Conservation (phyloP, 2,329 filamentous ascomycete species). For the Trichoderma oligosporum region DNA sequence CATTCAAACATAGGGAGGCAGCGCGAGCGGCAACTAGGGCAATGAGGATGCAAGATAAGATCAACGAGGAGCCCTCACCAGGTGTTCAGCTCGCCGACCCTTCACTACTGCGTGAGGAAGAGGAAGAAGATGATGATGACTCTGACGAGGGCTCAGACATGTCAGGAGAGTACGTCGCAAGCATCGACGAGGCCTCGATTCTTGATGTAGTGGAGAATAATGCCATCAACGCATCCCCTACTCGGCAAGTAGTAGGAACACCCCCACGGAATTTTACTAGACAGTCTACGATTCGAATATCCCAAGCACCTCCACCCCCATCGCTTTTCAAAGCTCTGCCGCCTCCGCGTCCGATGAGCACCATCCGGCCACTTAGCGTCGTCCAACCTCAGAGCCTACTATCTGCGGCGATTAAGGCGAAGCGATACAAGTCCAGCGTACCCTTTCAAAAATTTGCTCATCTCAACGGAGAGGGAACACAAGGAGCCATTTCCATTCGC, state of each 20-base stretch:
- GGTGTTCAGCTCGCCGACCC: conserved; percentile 46
- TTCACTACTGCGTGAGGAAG: conserved; percentile 53
- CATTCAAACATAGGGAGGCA: conserved; percentile 60
- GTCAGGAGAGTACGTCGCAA: conserved; percentile 62
- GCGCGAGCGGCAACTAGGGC: conserved; percentile 51
- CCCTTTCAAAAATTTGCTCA: conserved; percentile 75
- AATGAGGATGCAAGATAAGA: conserved; percentile 37
- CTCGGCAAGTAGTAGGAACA: conserved; percentile 59
- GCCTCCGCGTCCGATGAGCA: conserved; percentile 64
- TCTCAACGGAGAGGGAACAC: conserved; percentile 72
- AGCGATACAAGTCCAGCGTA: conserved; percentile 63
- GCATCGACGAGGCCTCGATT: conserved; percentile 68
- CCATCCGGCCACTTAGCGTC: conserved; percentile 62
- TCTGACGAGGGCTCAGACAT: conserved; percentile 60
- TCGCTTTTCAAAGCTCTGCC: conserved; percentile 63
- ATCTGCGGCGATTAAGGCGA: conserved; percentile 68
- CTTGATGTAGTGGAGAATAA: conserved; percentile 62
- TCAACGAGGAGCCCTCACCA: conserved; percentile 36
- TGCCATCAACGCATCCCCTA: conserved; percentile 52
- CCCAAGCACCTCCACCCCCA: conserved; percentile 52
- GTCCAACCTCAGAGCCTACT: conserved; percentile 67
- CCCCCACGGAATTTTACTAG: conserved; percentile 58
- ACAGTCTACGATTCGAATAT: conserved; percentile 62
- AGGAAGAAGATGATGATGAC: conserved; percentile 57
- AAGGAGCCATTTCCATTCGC: conserved; percentile 69